Evolutionary conservation across 169 alveolate genomes (phyloP).

Genomic region (Eimeria mitis): DNA sequence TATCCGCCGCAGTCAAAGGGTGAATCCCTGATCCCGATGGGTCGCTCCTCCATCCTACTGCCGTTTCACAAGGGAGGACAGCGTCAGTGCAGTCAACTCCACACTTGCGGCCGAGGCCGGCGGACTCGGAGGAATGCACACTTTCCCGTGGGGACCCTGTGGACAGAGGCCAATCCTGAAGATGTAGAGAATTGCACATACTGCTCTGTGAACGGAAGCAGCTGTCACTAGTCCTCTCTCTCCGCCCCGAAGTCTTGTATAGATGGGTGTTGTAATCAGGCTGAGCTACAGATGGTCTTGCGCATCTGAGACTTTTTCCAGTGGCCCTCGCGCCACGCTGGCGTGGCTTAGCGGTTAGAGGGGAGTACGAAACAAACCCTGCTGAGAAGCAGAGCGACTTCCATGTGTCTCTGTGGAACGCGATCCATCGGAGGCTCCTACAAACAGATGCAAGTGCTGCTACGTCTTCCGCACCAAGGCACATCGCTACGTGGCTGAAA

Average conservation of each 20-base stretch:
- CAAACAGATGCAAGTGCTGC: slow-evolving; percentile 68
- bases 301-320: neutral
- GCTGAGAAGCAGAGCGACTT: slow-evolving; percentile 46
- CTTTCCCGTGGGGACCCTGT: neutral
- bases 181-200: neutral
- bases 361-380: slow-evolving; percentile 2
- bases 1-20: neutral
- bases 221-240: neutral
- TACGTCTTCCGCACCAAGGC: slow-evolving; percentile 67
- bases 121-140: neutral
- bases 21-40: neutral
- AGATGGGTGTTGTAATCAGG: neutral
- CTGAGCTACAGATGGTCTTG: neutral
- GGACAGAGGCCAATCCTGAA: neutral
- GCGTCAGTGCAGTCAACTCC: neutral
- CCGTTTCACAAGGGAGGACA: neutral
- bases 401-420: slow-evolving; percentile 37
- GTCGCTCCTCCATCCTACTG: neutral
- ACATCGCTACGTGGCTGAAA: slow-evolving; percentile 47
- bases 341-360: neutral
- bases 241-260: neutral
- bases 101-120: neutral
- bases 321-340: neutral
- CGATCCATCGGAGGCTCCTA: slow-evolving; percentile 70
- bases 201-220: neutral